A percentile compares a stretch with the other conserved stretches of the same genome.
Evolutionary conservation across 2,329 filamentous ascomycete genomes (phyloP).

Genomic region (Hypoxylon sp.): DNA sequence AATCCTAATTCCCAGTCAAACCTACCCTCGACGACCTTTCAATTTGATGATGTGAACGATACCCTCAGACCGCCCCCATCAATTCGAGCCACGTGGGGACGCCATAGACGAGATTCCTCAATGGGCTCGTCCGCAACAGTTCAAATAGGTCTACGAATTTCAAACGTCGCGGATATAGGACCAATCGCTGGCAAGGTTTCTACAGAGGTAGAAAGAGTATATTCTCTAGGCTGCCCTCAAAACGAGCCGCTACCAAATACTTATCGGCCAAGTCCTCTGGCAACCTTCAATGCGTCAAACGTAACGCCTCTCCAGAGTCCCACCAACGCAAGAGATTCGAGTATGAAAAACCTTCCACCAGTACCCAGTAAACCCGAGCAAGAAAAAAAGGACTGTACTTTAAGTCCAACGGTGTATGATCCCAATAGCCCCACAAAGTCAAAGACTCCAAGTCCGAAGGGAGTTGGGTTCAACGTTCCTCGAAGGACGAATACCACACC

Average conservation of each 20-base stretch:
- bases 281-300: constrained; percentile 41
- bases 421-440: constrained; percentile 58
- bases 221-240: constrained; percentile 58
- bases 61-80: constrained; percentile 62
- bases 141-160: constrained; percentile 79
- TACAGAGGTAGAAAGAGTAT: constrained; percentile 56
- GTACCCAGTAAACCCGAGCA: constrained; percentile 52
- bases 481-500: constrained; percentile 49
- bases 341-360: constrained; percentile 56
- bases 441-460: constrained; percentile 62
- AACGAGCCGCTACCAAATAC: constrained; percentile 35
- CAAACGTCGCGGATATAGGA: constrained; percentile 68
- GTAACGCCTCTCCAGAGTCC: constrained; percentile 46
- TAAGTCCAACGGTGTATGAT: constrained; percentile 69
- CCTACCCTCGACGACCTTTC: constrained; percentile 13
- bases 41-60: constrained; percentile 46
- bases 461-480: constrained; percentile 60
- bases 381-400: constrained; percentile 55
- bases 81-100: constrained; percentile 58
- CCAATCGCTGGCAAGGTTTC: constrained; percentile 55
- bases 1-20: constrained; percentile 49
- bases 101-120: constrained; percentile 73
- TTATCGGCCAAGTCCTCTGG: constrained; percentile 55
- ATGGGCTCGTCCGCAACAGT: constrained; percentile 77
- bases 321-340: constrained; percentile 23